Evolutionary conservation across 2,329 filamentous ascomycete genomes (phyloP).

Genomic region (Colletotrichum paranaense): DNA sequence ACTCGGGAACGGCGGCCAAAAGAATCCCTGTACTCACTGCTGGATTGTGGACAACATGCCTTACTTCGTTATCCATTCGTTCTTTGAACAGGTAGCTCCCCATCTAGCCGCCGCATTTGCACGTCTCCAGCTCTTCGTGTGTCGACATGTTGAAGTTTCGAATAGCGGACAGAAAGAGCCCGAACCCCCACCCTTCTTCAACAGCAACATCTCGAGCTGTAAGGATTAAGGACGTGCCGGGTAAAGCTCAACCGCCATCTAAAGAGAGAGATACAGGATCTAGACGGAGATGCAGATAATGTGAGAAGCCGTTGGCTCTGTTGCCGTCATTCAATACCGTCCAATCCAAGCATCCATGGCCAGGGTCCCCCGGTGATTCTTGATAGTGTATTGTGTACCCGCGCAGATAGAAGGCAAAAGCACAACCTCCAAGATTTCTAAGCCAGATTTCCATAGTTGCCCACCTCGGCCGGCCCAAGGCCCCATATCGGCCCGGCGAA

Average conservation of each 20-base stretch:
- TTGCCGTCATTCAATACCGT: neutral
- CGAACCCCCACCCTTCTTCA: neutral
- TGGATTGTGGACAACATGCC: neutral
- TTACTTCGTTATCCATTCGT: neutral
- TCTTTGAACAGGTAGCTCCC: neutral
- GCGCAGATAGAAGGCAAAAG: neutral
- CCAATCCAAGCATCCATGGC: neutral
- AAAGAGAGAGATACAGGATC: neutral
- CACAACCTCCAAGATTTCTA: constrained; percentile 22
- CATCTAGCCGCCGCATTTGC: neutral
- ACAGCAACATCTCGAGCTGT: neutral
- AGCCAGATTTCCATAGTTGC: constrained; percentile 15
- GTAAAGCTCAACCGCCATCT: constrained; percentile 14
- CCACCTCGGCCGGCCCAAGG: constrained; percentile 7
- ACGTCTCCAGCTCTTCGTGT: neutral
- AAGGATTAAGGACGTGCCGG: neutral
- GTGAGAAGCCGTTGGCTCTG: neutral
- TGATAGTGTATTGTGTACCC: neutral
- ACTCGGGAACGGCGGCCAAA: constrained; percentile 17
- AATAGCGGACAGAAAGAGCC: neutral
- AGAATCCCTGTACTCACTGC: neutral
- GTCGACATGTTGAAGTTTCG: neutral
- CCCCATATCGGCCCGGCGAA: constrained; percentile 4
- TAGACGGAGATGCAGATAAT: neutral
- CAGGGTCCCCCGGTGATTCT: neutral